Percentiles rank a stretch among this genome's conserved stretches.
Evolutionary conservation across 768 basidiomycete species (phyloP).

Genomic region (Cyathus striatus): DNA sequence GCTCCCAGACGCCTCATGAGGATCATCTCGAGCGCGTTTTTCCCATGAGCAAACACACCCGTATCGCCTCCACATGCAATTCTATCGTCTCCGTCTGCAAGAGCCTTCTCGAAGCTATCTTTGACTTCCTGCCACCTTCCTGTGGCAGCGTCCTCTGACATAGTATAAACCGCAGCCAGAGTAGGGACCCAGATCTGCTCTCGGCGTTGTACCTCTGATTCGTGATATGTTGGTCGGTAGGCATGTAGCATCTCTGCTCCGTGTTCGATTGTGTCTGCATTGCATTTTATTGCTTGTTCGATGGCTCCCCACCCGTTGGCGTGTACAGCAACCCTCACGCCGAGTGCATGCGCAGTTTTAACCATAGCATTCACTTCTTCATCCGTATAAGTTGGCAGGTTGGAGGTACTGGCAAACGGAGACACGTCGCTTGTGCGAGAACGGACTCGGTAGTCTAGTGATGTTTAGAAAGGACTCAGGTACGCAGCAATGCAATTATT

Average conservation of each 20-base stretch:
- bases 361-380: constrained; percentile 46
- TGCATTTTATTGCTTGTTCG: constrained; percentile 27
- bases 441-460: constrained; percentile 48
- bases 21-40: constrained; percentile 56
- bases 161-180: constrained; percentile 42
- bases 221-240: too few species aligned
- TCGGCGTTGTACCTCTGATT: constrained; percentile 7
- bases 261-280: constrained; percentile 57
- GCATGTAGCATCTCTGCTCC: constrained; percentile 25
- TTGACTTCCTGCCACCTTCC: constrained; percentile 29
- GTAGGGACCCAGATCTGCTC: constrained; percentile 49
- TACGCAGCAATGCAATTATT: too few species aligned
- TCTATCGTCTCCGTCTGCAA: constrained; percentile 31
- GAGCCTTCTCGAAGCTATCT: constrained; percentile 36
- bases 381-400: constrained; percentile 38
- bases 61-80: constrained; percentile 65
- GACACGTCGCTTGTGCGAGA: constrained; percentile 40
- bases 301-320: constrained; percentile 28
- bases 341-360: constrained; percentile 42
- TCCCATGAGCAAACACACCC: constrained; percentile 56
- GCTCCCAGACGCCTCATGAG: constrained; percentile 57
- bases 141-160: constrained; percentile 5
- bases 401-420: constrained; percentile 19
- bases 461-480: too few species aligned
- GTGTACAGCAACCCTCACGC: constrained; percentile 58